phyloP scores from a whole-genome alignment of 345 rosid genomes.

The Diplotaxis tenuifolia region DNA sequence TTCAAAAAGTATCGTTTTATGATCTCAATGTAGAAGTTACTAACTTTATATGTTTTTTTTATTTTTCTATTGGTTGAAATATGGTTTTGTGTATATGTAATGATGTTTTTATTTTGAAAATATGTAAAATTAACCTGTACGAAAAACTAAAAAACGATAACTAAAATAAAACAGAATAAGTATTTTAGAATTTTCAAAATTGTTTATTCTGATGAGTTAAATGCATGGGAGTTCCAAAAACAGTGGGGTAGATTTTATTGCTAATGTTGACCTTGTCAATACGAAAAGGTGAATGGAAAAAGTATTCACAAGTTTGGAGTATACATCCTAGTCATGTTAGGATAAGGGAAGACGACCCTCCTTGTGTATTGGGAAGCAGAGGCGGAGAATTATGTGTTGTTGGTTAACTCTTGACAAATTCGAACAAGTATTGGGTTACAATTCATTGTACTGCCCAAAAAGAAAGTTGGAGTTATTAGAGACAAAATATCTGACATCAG shows the following conservation, averaged over 20 bases:
- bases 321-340: not conserved
- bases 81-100: too few species aligned
- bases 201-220: conserved; percentile 11
- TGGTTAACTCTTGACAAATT: not conserved
- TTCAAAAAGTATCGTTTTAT: too few species aligned
- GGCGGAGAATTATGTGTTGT: not conserved
- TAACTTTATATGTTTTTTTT: too few species aligned
- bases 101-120: too few species aligned
- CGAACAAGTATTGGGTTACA: not conserved
- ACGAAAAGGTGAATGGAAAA: not conserved
- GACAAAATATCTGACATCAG: too few species aligned
- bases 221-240: conserved; percentile 37
- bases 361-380: not conserved
- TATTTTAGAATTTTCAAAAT: too few species aligned
- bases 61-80: too few species aligned
- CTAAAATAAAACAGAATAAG: too few species aligned
- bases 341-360: not conserved
- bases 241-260: conserved; percentile 32
- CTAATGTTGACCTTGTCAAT: conserved; percentile 31
- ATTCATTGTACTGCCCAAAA: not conserved
- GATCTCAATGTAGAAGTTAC: too few species aligned
- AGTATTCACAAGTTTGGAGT: conserved; percentile 12
- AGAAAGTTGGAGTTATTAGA: not conserved
- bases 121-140: too few species aligned
- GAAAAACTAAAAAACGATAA: too few species aligned